Base-by-base conservation (phyloP, 2,329 filamentous ascomycete species). In the Fusarium luffae region DNA sequence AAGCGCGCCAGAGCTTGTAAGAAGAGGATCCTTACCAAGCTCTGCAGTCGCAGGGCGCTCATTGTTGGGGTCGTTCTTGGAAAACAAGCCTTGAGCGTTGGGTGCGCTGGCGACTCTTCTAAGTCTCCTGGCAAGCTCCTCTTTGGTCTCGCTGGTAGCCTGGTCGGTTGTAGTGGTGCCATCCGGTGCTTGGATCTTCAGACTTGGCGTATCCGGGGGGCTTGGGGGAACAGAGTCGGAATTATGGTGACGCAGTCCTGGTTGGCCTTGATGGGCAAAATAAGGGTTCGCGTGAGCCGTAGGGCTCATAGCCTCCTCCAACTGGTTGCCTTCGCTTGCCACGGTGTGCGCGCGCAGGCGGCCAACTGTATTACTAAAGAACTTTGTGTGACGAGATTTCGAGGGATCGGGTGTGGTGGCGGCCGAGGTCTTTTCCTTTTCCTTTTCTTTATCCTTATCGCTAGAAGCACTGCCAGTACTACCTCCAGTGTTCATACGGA, bases 281-380 rank as follows among this genome's bases (percentile, higher is more conserved):
- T 99, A 99, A 19, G 96, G 96, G 79, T 99, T 99, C 70, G 94
- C 95, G 77, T 95, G 90, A 54, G 94, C 95, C 7, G 94, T 98
- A 27, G 96, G 96, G 77, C 94, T 97, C 76, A 97, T 86, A 66
- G 89, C 85, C 80, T 98, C 94, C 73, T 98, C 95, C 70, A 98
- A 86, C 62, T 91, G 89, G 78, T 98, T 94, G 74, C 94, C 94
- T 82, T 98, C 95, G 81, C 94, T 97, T 72, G 93, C 93, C 59
- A 97, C 93, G 27, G 95, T 98, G 64, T 92, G 91, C 37, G 94
- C 97, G 75, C 95, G 90, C 78, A 95, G 93, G 74, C 95, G 92
- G 77, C 92, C 92, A 77, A 97, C 93, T 74, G 92, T 91, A 60
- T 90, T 92, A 66, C 91, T 93, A 76, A 97, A 92, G 83, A 97